These are phyloP conservation scores for Acrodontium crateriforme DNA, from an alignment of 2,329 filamentous ascomycete species.

Conservation along the genomic window DNA sequence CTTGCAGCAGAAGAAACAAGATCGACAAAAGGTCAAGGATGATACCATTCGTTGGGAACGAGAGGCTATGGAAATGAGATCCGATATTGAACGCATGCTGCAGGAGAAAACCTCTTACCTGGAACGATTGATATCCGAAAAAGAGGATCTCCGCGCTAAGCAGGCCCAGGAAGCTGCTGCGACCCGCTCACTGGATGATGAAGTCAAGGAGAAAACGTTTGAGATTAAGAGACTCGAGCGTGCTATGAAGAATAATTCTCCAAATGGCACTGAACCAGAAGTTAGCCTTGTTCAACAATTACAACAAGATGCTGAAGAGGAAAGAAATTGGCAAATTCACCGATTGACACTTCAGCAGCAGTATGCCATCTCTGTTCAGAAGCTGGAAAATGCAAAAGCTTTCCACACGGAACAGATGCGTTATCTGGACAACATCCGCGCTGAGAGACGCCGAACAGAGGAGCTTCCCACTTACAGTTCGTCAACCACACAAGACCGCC, in stretches of 20 bases:
- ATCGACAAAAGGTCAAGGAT: constrained; percentile 55
- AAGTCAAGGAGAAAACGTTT: constrained; percentile 56
- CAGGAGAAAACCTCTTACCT: constrained; percentile 25
- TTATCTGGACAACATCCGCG: constrained; percentile 16
- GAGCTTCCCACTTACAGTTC: constrained; percentile 13
- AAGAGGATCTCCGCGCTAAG: constrained; percentile 27
- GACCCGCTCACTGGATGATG: constrained; percentile 54
- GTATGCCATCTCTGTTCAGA: constrained; percentile 17
- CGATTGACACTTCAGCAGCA: constrained; percentile 17
- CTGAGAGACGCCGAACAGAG: constrained; percentile 18
- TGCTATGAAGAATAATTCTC: constrained; percentile 43
- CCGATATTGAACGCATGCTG: constrained; percentile 30
- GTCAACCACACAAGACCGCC: constrained; percentile 12
- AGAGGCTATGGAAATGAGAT: constrained; percentile 43
- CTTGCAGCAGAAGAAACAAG: constrained; percentile 53
- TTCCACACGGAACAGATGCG: constrained; percentile 32
- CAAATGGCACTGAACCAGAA: constrained; percentile 13
- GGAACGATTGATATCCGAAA: constrained; percentile 24
- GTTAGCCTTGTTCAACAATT: constrained; percentile 20
- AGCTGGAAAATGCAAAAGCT: constrained; percentile 19
- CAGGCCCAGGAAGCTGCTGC: constrained; percentile 28
- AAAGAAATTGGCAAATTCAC: constrained; percentile 24
- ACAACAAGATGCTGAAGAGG: constrained; percentile 27
- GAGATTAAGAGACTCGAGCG: constrained; percentile 61
- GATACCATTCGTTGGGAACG: constrained; percentile 56